Conservation (phyloP, 306 rosid species). For the Luffa acutangula region DNA sequence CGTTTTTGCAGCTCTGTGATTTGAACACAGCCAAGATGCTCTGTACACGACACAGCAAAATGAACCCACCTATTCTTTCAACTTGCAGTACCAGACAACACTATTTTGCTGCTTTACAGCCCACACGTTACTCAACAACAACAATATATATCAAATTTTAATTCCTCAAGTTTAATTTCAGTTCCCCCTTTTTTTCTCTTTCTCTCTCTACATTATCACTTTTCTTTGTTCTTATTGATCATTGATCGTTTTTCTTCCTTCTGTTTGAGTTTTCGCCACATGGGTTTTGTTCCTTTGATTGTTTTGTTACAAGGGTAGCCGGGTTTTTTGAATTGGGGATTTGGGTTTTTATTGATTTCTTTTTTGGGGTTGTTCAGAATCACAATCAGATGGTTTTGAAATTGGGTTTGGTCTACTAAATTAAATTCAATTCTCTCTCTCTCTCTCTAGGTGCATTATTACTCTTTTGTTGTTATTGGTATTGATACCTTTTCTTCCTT, state of each 20-base stretch:
- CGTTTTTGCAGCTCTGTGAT: background rate
- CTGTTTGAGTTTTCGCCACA: background rate
- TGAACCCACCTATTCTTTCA: slow-evolving; percentile 30
- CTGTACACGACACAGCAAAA: slow-evolving; percentile 39
- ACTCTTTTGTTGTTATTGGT: background rate
- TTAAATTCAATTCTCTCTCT: background rate
- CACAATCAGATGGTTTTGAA: background rate
- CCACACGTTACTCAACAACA: slow-evolving; percentile 31
- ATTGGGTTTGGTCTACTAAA: slow-evolving; percentile 27
- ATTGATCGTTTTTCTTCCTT: background rate
- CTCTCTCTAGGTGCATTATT: background rate
- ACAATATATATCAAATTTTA: background rate
- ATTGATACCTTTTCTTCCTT: background rate
- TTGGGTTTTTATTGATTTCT: background rate
- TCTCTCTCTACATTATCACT: slow-evolving; percentile 12
- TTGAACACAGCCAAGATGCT: slow-evolving; percentile 41
- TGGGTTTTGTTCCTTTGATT: background rate
- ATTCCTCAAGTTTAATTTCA: background rate
- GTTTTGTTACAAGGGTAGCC: background rate
- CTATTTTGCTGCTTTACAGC: slow-evolving; percentile 77
- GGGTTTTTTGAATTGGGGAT: background rate
- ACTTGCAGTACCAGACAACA: slow-evolving; percentile 74
- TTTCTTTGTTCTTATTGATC: background rate
- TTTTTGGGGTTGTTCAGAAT: background rate
- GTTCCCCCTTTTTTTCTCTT: background rate